Base-by-base conservation (phyloP, 2,329 filamentous ascomycete genomes). In the Alternaria metachromatica region DNA sequence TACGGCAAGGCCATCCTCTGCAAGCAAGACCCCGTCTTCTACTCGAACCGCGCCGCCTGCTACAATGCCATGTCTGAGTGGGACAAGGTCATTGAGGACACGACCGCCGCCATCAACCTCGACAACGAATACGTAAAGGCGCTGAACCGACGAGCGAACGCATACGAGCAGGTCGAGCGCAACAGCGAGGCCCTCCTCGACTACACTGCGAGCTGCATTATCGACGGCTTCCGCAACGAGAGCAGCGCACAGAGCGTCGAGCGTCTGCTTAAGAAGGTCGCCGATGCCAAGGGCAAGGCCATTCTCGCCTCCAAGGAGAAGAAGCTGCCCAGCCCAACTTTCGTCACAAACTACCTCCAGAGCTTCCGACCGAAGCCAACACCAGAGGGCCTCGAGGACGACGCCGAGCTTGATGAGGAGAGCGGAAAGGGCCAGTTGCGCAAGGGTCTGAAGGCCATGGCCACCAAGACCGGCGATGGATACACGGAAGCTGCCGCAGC, bases 141-240 rank as follows among this genome's bases (percentile, higher is more conserved):
- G 33, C 87, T 99, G 74, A 99, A 99, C 87, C 91, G 96, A 77
- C 90, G 96, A 75, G 96, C 96, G 60, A 96, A 96, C 78, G 96
- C 96, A 62, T 99, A 98, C 82, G 96, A 99, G 83, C 92, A 97
- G 80, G 88, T 96, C 48, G 90, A 90, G 75, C 91, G 91, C 82
- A 97, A 91, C 85, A 96, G 94, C 80, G 95, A 98, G 79, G 95
- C 96, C 49, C 90, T 99, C 9, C 88, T 99, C 68, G 96, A 99
- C 83, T 98, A 97, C 84, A 99, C 96, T 9, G 96, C 96, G 62
- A 97, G 95, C 83, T 99, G 96, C 84, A 99, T 99, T 81, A 97
- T 99, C 80, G 96, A 99, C 80, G 92, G 92, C 67, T 99, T 99
- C 87, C 91, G 92, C 83, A 98, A 96, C 81, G 92, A 97, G 75